phyloP scores from a whole-genome alignment of 768 basidiomycete genomes.

The Cystofilobasidium bisporidii region DNA sequence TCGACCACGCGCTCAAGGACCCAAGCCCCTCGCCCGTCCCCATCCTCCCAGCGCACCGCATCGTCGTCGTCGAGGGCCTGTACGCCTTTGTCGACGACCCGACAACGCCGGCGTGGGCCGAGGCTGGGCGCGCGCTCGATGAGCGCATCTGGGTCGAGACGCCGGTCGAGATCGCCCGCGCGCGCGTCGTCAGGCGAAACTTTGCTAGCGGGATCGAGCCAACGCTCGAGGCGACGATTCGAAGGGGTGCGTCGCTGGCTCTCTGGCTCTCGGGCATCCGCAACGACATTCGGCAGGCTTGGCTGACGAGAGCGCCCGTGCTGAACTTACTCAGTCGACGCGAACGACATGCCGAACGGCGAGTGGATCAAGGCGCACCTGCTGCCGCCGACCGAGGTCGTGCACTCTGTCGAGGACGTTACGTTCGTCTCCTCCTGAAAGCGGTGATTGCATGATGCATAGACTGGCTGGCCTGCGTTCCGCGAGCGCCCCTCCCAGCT shows the following conservation, averaged over 20 bases:
- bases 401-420: constrained; percentile 19
- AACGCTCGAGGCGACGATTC: constrained; percentile 3
- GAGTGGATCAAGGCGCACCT: constrained; percentile 30
- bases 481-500: too few species aligned
- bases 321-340: constrained; percentile 30
- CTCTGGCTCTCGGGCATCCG: too few species aligned
- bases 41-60: constrained; percentile 57
- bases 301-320: too few species aligned
- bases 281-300: too few species aligned
- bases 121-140: constrained; percentile 57
- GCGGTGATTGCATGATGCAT: background rate
- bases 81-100: constrained; percentile 60
- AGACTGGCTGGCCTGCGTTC: background rate
- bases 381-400: constrained; percentile 17
- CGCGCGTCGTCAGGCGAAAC: constrained; percentile 11
- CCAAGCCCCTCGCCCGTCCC: constrained; percentile 54
- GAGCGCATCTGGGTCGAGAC: constrained; percentile 41
- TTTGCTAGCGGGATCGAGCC: constrained; percentile 21
- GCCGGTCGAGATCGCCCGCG: background rate
- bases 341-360: constrained; percentile 33
- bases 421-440: background rate
- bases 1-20: constrained; percentile 80
- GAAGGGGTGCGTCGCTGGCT: constrained; percentile 15
- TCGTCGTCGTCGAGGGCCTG: constrained; percentile 82
- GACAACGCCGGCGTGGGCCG: constrained; percentile 57